Evolutionary conservation across 371 early-diverging fungal species (phyloP).

Genomic region (Mucor circinelloides): DNA sequence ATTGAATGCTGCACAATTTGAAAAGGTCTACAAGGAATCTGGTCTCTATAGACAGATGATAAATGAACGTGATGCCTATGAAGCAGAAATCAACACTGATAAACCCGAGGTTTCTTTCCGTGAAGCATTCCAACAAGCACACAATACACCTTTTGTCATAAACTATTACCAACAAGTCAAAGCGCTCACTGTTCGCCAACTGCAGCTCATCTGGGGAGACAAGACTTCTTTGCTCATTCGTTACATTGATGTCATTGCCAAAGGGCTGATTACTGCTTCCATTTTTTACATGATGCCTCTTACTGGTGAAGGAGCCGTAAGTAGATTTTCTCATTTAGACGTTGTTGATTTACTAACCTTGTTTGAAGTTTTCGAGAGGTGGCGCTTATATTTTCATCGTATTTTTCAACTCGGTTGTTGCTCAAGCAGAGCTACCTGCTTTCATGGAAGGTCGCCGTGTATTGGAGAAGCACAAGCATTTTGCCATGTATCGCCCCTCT

Average conservation of each 20-base stretch:
- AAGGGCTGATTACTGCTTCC: constrained; percentile 71
- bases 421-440: constrained; percentile 57
- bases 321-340: too few relatives aligned
- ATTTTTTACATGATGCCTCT: constrained; percentile 63
- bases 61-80: constrained; percentile 40
- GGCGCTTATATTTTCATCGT: constrained; percentile 49
- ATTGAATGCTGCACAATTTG: constrained; percentile 49
- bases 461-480: constrained; percentile 69
- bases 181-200: constrained; percentile 60
- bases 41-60: constrained; percentile 28
- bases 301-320: constrained; percentile 58
- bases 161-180: constrained; percentile 61
- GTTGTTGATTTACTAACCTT: too few relatives aligned
- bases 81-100: constrained; percentile 27
- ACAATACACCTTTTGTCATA: constrained; percentile 60
- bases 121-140: constrained; percentile 49
- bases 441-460: constrained; percentile 64
- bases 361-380: too few relatives aligned
- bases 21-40: constrained; percentile 41
- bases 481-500: constrained; percentile 66
- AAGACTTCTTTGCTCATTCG: constrained; percentile 53
- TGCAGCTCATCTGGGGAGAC: constrained; percentile 51
- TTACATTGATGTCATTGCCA: constrained; percentile 58
- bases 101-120: constrained; percentile 48
- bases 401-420: constrained; percentile 60